Percentiles rank a stretch among this genome's conserved stretches.
Conservation (phyloP, 108 stramenopile species). For the Aurantiochytrium sp. region DNA sequence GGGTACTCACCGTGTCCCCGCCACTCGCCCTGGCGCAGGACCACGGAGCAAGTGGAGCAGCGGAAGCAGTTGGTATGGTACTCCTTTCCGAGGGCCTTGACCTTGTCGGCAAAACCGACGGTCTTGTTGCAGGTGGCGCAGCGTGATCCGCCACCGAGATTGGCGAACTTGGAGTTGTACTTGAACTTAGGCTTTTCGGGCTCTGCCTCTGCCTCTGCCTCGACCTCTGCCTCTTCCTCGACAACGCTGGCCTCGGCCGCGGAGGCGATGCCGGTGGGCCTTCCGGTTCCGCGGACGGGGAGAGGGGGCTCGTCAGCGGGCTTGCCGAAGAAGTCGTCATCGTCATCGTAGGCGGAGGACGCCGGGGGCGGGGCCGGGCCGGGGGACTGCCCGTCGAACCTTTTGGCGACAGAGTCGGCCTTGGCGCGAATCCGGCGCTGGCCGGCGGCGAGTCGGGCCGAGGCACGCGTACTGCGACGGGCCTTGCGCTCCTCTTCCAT, state of each 20-base stretch:
- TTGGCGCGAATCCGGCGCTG: neutral
- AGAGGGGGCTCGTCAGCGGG: neutral
- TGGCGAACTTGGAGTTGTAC: neutral
- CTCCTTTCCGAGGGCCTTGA: neutral
- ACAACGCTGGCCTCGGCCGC: neutral
- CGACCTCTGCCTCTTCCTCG: neutral
- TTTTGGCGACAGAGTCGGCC: neutral
- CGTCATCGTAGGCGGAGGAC: neutral
- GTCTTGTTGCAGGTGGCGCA: neutral
- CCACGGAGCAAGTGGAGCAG: constrained; percentile 7
- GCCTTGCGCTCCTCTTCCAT: neutral
- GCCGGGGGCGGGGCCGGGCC: neutral
- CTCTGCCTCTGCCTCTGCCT: neutral
- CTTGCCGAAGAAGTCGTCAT: neutral
- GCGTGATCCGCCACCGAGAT: constrained; percentile 25
- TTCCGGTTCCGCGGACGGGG: neutral
- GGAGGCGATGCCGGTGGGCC: neutral
- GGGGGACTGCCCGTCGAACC: neutral
- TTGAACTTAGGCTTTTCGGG: neutral
- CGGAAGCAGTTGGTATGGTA: constrained; percentile 11
- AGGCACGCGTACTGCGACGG: neutral
- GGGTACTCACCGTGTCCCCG: neutral
- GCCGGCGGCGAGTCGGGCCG: neutral
- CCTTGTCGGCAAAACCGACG: constrained; percentile 1
- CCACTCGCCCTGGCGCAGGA: constrained; percentile 22